A percentile compares a stretch with the other conserved stretches of the same genome.
phyloP scores from a whole-genome alignment of 1,139 yeast genomes.

The Suzukiozyma palmioleophila region DNA sequence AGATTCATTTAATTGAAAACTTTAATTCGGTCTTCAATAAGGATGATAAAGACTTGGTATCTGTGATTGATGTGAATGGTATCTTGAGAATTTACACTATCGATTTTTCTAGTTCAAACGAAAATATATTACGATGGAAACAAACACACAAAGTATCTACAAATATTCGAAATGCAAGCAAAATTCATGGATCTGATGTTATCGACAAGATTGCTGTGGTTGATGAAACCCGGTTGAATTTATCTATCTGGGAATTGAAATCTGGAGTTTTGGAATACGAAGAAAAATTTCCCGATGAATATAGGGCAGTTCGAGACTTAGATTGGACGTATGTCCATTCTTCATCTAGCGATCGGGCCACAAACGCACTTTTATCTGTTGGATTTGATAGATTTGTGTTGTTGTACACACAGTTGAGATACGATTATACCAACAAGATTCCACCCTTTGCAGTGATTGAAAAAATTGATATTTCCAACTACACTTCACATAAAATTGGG shows the following conservation, averaged over 20 bases:
- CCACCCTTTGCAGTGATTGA: conserved; percentile 79
- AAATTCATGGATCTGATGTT: conserved; percentile 64
- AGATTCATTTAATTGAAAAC: conserved; percentile 47
- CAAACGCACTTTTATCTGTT: conserved; percentile 74
- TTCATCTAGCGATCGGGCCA: conserved; percentile 19
- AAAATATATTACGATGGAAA: conserved; percentile 43
- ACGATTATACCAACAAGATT: conserved; percentile 77
- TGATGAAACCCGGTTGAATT: conserved; percentile 42
- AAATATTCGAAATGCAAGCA: conserved; percentile 47
- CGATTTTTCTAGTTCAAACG: conserved; percentile 9
- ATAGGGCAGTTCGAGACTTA: conserved; percentile 47
- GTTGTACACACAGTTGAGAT: conserved; percentile 76
- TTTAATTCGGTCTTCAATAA: conserved; percentile 48
- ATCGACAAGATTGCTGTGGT: conserved; percentile 72
- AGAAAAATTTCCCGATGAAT: conserved; percentile 37
- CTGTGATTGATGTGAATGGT: conserved; percentile 57
- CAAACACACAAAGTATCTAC: conserved; percentile 48
- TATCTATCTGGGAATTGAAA: conserved; percentile 75
- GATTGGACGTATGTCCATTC: conserved; percentile 78
- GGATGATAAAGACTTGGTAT: conserved; percentile 49
- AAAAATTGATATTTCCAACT: conserved; percentile 62
- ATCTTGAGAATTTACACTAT: conserved; percentile 39
- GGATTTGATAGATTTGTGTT: conserved; percentile 65
- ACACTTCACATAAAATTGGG: conserved; percentile 78
- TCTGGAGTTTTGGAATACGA: conserved; percentile 66